phyloP scores from a whole-genome alignment of 2,329 filamentous ascomycete species.

The Pseudogymnoascus sp. region DNA sequence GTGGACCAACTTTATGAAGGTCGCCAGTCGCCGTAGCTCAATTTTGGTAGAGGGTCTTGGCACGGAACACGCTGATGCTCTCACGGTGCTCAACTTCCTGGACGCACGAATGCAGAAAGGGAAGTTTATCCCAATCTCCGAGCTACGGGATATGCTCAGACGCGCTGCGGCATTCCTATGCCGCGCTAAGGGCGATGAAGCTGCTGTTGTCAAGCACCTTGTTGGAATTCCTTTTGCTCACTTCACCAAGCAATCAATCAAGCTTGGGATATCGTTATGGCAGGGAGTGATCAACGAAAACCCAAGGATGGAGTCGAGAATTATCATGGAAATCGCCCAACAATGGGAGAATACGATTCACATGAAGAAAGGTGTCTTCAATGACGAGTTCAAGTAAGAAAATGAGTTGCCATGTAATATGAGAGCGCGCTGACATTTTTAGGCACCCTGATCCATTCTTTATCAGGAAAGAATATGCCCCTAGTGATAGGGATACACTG shows the following conservation, averaged over 20 bases:
- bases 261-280: constrained; percentile 92
- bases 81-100: constrained; percentile 62
- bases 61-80: constrained; percentile 49
- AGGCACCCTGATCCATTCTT: constrained; percentile 82
- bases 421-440: constrained; percentile 25
- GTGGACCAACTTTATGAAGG: constrained; percentile 53
- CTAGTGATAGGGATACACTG: constrained; percentile 71
- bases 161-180: constrained; percentile 82
- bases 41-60: constrained; percentile 30
- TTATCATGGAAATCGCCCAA: constrained; percentile 79
- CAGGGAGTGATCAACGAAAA: constrained; percentile 96
- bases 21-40: constrained; percentile 41
- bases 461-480: constrained; percentile 83
- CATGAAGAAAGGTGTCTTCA: constrained; percentile 74
- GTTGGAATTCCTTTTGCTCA: constrained; percentile 88
- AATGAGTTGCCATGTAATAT: background rate
- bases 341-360: constrained; percentile 85
- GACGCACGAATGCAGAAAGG: constrained; percentile 62
- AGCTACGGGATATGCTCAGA: constrained; percentile 74
- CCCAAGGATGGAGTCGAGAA: constrained; percentile 73
- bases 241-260: constrained; percentile 92
- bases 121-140: constrained; percentile 61
- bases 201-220: constrained; percentile 74
- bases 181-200: constrained; percentile 64
- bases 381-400: constrained; percentile 53